These are phyloP conservation scores for Paragyromitra xinjiangensis DNA, from an alignment of 495 filamentous ascomycete genomes.

Conservation along the genomic window DNA sequence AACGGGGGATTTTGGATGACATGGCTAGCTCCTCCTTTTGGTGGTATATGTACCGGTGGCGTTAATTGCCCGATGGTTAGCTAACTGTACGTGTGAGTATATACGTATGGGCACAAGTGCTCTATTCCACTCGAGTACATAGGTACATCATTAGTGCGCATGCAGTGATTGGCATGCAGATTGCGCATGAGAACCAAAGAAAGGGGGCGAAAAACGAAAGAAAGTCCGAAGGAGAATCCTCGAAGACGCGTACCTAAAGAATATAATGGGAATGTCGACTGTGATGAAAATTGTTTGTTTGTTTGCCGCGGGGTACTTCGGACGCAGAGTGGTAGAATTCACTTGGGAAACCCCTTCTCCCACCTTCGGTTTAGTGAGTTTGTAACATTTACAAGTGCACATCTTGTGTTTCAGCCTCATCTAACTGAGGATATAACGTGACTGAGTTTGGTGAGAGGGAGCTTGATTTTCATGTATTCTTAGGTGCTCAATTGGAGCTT, in stretches of 20 bases:
- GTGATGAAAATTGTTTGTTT: conserved; percentile 1
- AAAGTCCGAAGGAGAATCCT: conserved; percentile 16
- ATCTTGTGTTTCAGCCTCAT: conserved; percentile 36
- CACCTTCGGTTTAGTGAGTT: not conserved
- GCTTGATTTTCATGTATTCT: not conserved
- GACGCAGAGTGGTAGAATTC: not conserved
- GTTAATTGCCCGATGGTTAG: conserved; percentile 1
- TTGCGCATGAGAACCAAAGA: conserved; percentile 18
- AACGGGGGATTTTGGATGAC: conserved; percentile 14
- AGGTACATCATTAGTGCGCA: conserved; percentile 1
- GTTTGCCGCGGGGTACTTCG: conserved; percentile 19
- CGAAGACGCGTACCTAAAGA: conserved; percentile 12
- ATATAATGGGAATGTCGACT: not conserved
- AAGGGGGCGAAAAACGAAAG: not conserved
- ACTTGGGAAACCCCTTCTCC: not conserved
- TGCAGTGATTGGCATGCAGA: conserved; percentile 16
- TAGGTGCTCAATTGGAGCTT: not conserved
- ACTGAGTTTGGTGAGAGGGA: not conserved
- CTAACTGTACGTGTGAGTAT: conserved; percentile 6
- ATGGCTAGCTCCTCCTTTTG: conserved; percentile 13
- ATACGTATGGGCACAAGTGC: not conserved
- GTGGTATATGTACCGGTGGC: conserved; percentile 32
- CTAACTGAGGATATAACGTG: conserved; percentile 8
- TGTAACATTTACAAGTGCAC: not conserved
- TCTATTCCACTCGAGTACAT: not conserved